Conservation (phyloP, 805 yeast species). For the Metschnikowia colocasiae region DNA sequence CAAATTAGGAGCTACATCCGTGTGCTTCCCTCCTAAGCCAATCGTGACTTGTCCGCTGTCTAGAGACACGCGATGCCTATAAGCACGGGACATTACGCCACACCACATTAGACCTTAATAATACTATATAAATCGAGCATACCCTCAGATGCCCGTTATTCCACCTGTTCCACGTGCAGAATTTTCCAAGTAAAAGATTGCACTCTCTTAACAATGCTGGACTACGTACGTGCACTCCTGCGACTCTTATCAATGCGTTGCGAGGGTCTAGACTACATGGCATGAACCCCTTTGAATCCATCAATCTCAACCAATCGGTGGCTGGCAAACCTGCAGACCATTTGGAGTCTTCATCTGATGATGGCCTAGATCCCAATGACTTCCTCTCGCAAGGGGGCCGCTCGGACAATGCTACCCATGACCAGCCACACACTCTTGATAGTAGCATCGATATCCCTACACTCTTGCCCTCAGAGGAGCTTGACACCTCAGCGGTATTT, state of each 20-base stretch:
- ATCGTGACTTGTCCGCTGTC: too few species aligned
- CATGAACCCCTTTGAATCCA: conserved; percentile 17
- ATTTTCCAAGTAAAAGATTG: too few species aligned
- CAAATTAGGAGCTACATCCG: too few species aligned
- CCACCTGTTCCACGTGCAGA: too few species aligned
- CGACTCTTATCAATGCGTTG: conserved; percentile 1
- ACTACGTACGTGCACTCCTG: neutral
- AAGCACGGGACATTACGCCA: too few species aligned
- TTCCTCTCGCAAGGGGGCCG: conserved; percentile 14
- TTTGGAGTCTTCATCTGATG: conserved; percentile 17
- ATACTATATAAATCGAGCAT: too few species aligned
- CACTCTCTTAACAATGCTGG: neutral
- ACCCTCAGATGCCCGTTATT: too few species aligned
- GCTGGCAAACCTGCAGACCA: neutral
- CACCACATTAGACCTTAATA: too few species aligned
- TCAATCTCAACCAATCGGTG: conserved; percentile 15
- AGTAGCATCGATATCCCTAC: neutral
- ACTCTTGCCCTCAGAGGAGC: neutral
- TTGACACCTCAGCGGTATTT: neutral
- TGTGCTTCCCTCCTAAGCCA: too few species aligned
- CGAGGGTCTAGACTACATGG: neutral
- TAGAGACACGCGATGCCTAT: too few species aligned
- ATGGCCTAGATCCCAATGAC: conserved; percentile 21
- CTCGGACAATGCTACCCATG: neutral
- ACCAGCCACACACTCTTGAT: neutral